Conservation (phyloP, 345 rosid genomes). For the Corchorus capsularis region DNA sequence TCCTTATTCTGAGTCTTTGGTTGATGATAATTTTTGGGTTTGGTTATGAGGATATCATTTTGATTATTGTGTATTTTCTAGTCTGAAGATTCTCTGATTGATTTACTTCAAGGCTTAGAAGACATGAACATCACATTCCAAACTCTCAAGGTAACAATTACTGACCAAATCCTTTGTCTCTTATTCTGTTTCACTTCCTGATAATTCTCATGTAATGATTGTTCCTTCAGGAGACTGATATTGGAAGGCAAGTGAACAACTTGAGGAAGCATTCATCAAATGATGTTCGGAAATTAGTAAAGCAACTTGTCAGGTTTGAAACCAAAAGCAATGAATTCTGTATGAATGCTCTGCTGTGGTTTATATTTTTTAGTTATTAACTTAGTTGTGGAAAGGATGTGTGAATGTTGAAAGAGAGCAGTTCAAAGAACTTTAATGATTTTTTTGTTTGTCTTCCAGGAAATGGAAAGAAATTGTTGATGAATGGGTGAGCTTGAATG, state of each 20-base stretch:
- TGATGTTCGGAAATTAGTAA: constrained; percentile 63
- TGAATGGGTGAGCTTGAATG: constrained; percentile 88
- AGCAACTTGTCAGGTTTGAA: constrained; percentile 64
- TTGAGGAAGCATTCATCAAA: constrained; percentile 59
- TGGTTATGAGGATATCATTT: constrained; percentile 16
- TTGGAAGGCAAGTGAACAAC: constrained; percentile 63
- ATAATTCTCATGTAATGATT: constrained; percentile 9
- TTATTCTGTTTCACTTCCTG: background rate
- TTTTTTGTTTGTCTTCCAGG: constrained; percentile 41
- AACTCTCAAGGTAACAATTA: constrained; percentile 66
- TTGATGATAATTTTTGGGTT: constrained; percentile 19
- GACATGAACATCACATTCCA: constrained; percentile 92
- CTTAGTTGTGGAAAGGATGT: background rate
- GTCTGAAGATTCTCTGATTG: constrained; percentile 83
- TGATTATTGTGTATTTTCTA: constrained; percentile 30
- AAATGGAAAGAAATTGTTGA: constrained; percentile 94
- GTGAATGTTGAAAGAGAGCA: background rate
- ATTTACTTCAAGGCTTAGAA: constrained; percentile 85
- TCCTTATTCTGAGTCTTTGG: background rate
- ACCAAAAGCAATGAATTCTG: background rate
- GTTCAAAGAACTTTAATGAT: background rate
- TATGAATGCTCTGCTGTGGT: background rate
- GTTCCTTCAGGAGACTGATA: constrained; percentile 64
- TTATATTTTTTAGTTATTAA: too few species aligned
- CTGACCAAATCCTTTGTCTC: background rate